phyloP scores from a whole-genome alignment of 495 filamentous ascomycete genomes.

The Aspergillus panamensis region DNA sequence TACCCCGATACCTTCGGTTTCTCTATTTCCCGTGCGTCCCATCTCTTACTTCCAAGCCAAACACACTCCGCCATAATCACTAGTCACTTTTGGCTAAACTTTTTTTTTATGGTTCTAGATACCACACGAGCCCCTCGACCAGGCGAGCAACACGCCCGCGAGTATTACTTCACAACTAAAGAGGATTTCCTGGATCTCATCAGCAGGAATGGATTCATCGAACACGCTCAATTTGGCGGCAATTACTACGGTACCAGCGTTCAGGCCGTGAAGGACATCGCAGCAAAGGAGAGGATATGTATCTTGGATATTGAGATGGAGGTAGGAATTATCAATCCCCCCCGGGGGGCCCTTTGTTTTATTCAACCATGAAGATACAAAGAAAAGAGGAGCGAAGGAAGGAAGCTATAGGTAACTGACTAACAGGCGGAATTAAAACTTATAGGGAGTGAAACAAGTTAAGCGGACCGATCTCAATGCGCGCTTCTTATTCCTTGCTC shows the following conservation, averaged over 20 bases:
- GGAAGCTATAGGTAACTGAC: constrained; percentile 9
- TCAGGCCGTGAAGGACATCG: constrained; percentile 69
- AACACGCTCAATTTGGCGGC: constrained; percentile 81
- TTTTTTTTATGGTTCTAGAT: constrained; percentile 34
- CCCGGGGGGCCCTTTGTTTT: background rate
- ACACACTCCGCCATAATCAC: no score
- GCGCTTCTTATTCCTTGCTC: constrained; percentile 81
- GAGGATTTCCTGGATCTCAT: constrained; percentile 69
- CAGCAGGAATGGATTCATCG: constrained; percentile 72
- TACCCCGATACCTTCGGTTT: constrained; percentile 76
- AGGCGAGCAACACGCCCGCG: constrained; percentile 69
- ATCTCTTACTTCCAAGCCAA: background rate
- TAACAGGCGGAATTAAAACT: background rate
- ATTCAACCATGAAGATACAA: constrained; percentile 68
- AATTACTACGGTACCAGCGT: constrained; percentile 87
- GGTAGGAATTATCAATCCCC: constrained; percentile 34
- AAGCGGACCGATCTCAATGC: constrained; percentile 70
- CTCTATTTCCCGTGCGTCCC: constrained; percentile 60
- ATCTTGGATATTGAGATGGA: constrained; percentile 89
- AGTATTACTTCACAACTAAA: constrained; percentile 77
- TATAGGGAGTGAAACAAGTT: constrained; percentile 89
- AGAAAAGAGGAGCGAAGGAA: background rate
- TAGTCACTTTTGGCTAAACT: background rate
- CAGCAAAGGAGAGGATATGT: constrained; percentile 49
- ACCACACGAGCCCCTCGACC: constrained; percentile 75